Evolutionary conservation across 495 filamentous ascomycete species (phyloP), one percentile per base, ranked within the genome.

Genomic region (Durotheca rogersii): DNA sequence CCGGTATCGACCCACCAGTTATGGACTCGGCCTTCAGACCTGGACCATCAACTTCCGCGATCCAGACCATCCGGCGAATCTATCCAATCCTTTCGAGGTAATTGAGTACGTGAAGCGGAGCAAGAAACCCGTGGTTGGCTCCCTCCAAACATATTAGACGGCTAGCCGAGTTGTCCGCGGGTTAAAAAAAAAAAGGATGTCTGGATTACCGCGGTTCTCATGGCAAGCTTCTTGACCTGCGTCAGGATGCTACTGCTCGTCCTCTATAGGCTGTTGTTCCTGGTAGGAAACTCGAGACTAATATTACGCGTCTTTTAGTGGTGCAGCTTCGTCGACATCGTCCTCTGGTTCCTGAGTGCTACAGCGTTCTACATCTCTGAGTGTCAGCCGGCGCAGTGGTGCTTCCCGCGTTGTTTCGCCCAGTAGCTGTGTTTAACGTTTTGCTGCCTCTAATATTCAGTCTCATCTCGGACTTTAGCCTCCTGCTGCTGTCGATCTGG

Each of bases 221-320:
- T 62, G 60, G 34, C 21, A 7, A 32, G 43, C 14, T 57, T 52
- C 29, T 68, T 68, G 19, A 17, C 43, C 36, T 44, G 41, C 12
- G 63, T 68, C 19, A 68, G 67, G 39, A 44, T 67, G 45, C 57
- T 55, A 1, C 27, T 68, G 9, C 58, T 68, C 10, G 67, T 58
- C 52, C 67, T 68, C 42, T 68, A 68, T 40, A 58, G 37, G 29
- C 50, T 61, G 5, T 21, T 65, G 4, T 67, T 68, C 39, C 42
- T 68, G 2, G 54, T 67, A 14, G 9, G 54, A 6, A 60, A 65
- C 23, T 41, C 53, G 39, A 53, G 35, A 21, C 51, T 68, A n/a
- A n/a, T n/a, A n/a, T n/a, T n/a, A 3, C 48, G 54, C 2, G 41
- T 68, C n/a, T 59, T 59, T 42, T 68, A 61, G 66, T 68, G 64